Base-by-base conservation (phyloP, 2,329 filamentous ascomycete genomes). In the Cryphonectria parasitica region DNA sequence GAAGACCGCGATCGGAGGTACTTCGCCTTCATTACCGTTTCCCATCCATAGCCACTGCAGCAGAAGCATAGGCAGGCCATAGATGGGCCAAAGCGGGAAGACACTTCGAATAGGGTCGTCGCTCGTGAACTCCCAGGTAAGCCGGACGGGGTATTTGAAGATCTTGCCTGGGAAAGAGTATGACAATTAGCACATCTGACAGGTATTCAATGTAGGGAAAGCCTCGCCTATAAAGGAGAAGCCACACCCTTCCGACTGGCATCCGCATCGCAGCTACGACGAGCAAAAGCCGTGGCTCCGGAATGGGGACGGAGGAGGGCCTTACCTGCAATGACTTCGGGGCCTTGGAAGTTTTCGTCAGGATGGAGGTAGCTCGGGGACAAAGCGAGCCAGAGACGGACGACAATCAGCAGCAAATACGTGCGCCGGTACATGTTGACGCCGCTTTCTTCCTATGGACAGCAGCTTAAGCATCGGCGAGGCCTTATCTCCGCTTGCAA, bases 261-360 rank as follows among this genome's bases (percentile, higher is more conserved):
- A 66, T 15, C 31, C 34, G 2, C 19, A 61, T 56, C 15, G n/a
- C 8, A 17, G n/a, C 31, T 31, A 43, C 64, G 43, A 58, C 61
- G 36, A 61, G 58, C 56, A 22, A 28, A 28, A 28, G 43, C 22
- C 45, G 49, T 31, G 6, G 22, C 19, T 25, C 22, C n/a, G 31
- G 41, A 36, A 45, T 43, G 61, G 61, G 19, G 49, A 39, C 15
- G 25, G 25, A n/a, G 22, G 39, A 39, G 31, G 25, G 54, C 25
- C 90, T 75, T 89, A 98, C 95, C 95, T 78, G 95, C 95, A 78
- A 98, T 96, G 74, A 98, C 91, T 84, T 99, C 96, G 22, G 96
- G 96, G 49, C 96, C 96, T 83, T 99, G 96, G 78, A 99, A 99
- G 85, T 98, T 96, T 86, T 99, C 96, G 83, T 99, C 96, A 6